phyloP scores from a whole-genome alignment of 1,284 basidiomycete genomes.

The Moesziomyces parantarcticus region DNA sequence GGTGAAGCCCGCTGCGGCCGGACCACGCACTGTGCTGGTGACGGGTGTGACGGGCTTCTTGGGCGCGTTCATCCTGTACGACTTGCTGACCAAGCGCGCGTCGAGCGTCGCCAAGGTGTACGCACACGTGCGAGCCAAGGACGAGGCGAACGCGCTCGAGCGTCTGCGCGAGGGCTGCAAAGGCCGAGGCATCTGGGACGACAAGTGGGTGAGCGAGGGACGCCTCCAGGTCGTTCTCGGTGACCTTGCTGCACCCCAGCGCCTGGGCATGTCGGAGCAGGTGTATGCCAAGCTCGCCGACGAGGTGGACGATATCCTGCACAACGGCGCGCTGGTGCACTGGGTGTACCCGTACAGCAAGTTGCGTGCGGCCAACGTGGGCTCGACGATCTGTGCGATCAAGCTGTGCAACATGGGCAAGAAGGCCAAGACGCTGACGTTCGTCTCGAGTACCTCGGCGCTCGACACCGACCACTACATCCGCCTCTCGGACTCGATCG shows the following conservation, averaged over 20 bases:
- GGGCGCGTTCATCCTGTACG: conserved; percentile 88
- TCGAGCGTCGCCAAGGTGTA: conserved; percentile 84
- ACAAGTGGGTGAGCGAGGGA: conserved; percentile 80
- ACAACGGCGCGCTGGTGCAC: conserved; percentile 97
- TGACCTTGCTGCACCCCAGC: conserved; percentile 78
- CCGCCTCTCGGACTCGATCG: conserved; percentile 77
- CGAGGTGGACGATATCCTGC: conserved; percentile 86
- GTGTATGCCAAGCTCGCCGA: conserved; percentile 78
- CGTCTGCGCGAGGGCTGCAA: conserved; percentile 81
- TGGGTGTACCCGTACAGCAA: conserved; percentile 99
- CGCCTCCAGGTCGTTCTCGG: conserved; percentile 87
- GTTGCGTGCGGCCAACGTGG: conserved; percentile 88
- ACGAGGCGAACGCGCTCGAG: conserved; percentile 75
- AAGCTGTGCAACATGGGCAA: conserved; percentile 77
- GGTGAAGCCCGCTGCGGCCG: conserved; percentile 23
- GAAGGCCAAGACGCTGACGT: conserved; percentile 81
- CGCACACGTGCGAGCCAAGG: conserved; percentile 85
- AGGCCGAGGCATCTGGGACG: conserved; percentile 91
- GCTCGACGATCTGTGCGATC: conserved; percentile 85
- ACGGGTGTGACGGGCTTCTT: conserved; percentile 98
- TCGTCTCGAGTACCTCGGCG: conserved; percentile 93
- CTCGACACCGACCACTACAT: conserved; percentile 93
- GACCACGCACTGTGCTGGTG: conserved; percentile 81
- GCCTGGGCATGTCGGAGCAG: conserved; percentile 78
- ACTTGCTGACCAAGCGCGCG: conserved; percentile 76